Evolutionary conservation across 1,284 basidiomycete genomes (phyloP).

Genomic region (Sparassis latifolia): DNA sequence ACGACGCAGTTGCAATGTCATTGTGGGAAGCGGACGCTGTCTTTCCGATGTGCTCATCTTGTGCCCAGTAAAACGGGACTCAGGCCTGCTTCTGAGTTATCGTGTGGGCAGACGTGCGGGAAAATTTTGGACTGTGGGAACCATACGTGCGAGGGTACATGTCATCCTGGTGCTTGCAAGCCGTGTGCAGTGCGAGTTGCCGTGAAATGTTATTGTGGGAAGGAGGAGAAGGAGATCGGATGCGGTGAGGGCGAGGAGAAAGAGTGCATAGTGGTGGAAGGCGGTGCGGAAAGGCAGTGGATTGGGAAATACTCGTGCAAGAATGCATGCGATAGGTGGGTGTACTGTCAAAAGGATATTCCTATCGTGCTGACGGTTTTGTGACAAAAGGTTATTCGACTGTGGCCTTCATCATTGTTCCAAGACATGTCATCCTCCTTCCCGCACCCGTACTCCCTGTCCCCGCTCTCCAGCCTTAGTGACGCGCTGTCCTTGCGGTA

Average conservation of each 20-base stretch:
- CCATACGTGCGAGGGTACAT: conserved; percentile 55
- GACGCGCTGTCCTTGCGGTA: conserved; percentile 78
- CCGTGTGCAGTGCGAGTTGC: conserved; percentile 52
- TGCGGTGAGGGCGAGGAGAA: conserved; percentile 57
- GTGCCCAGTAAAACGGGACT: conserved; percentile 21
- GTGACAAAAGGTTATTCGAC: conserved; percentile 51
- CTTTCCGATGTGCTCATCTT: conserved; percentile 58
- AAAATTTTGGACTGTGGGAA: conserved; percentile 59
- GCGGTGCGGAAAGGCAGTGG: conserved; percentile 44
- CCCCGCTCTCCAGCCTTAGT: conserved; percentile 67
- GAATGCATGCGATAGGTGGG: conserved; percentile 52
- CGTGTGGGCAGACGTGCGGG: conserved; percentile 65
- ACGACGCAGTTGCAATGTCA: conserved; percentile 55
- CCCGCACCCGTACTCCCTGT: conserved; percentile 50
- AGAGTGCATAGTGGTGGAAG: conserved; percentile 23
- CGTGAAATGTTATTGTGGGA: conserved; percentile 75
- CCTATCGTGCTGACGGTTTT: not conserved
- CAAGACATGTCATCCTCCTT: conserved; percentile 69
- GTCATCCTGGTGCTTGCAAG: conserved; percentile 70
- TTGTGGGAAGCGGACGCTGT: conserved; percentile 54
- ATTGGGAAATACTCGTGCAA: conserved; percentile 66
- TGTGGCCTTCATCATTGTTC: conserved; percentile 73
- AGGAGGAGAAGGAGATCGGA: conserved; percentile 46
- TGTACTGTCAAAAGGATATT: not conserved
- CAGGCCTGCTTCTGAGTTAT: conserved; percentile 37